Conservation (phyloP, 306 rosid species). For the Lathyrus tuberosus region DNA sequence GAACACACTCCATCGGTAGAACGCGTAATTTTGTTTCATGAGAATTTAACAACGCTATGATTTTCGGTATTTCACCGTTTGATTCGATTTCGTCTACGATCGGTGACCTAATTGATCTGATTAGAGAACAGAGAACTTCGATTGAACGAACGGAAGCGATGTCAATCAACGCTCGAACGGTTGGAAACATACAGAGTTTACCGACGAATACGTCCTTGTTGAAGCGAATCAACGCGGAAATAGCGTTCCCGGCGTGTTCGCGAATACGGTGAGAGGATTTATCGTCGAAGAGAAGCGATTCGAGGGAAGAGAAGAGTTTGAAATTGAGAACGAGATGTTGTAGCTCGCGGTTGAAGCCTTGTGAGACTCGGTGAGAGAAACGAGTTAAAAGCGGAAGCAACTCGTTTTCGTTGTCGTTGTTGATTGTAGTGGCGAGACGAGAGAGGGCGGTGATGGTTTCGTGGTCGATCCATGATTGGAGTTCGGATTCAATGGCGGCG, state of each 20-base stretch:
- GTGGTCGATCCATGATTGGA: slow-evolving; percentile 91
- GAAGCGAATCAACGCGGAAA: slow-evolving; percentile 63
- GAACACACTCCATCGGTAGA: slow-evolving; percentile 60
- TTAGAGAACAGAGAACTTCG: slow-evolving; percentile 55
- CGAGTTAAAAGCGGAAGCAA: slow-evolving; percentile 51
- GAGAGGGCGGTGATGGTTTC: slow-evolving; percentile 55
- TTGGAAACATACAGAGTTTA: slow-evolving; percentile 67
- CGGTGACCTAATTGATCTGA: slow-evolving; percentile 75
- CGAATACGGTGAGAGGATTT: slow-evolving; percentile 46
- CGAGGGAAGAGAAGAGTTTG: slow-evolving; percentile 57
- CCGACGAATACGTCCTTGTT: slow-evolving; percentile 95
- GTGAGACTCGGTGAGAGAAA: slow-evolving; percentile 59
- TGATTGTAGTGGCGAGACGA: not conserved
- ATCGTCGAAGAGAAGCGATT: slow-evolving; percentile 51
- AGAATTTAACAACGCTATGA: slow-evolving; percentile 51
- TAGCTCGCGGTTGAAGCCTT: slow-evolving; percentile 70
- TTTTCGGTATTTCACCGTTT: slow-evolving; percentile 57
- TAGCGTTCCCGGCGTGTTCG: slow-evolving; percentile 55
- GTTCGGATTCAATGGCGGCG: slow-evolving; percentile 63
- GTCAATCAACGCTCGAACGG: slow-evolving; percentile 48
- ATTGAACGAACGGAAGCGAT: slow-evolving; percentile 58
- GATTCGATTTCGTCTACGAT: slow-evolving; percentile 82
- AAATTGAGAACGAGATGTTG: slow-evolving; percentile 69
- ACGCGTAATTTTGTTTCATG: slow-evolving; percentile 45
- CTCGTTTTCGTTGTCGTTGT: slow-evolving; percentile 33